Base-by-base conservation (phyloP, 495 filamentous ascomycete genomes). In the Choiromyces venosus region DNA sequence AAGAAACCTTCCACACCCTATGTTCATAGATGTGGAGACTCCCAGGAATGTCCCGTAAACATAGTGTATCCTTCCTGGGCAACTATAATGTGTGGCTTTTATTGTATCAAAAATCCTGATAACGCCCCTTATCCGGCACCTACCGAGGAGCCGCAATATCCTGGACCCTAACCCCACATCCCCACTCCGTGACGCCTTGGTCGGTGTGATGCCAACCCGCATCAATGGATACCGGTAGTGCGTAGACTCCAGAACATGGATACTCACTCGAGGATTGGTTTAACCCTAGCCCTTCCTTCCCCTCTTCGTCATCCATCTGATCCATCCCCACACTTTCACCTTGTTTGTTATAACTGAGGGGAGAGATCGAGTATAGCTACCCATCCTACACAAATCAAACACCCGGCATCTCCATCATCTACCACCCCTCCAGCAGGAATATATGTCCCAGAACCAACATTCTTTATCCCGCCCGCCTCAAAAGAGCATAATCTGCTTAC, bases 371-470 rank as follows among this genome's bases (percentile, higher is more conserved):
- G n/a, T n/a, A n/a, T n/a, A n/a, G n/a, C n/a, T n/a, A n/a, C n/a
- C n/a, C n/a, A n/a, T n/a, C n/a, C n/a, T n/a, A n/a, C n/a, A n/a
- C n/a, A n/a, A n/a, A 1, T 12, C 64, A 40, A 66, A n/a, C 65
- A 75, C 39, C 25, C 71, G 76, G 25, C 72, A 8, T 29, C 68
- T 37, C 68, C 77, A 9, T 61, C 68, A 33, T n/a, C n/a, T n/a
- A n/a, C n/a, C n/a, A 72, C 77, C 25, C 84, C 83, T 39, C 79
- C 82, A 16, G 78, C 83, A 12, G 84, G 84, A 42, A 82, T 85
- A 74, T 85, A 82, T 70, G 84, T 85, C 68, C 85, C 84, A 33
- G 82, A 85, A 42, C 85, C 86, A 25, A 87, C 86, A 35, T 87
- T 87, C 82, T 87, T 87, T 80, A 82, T 83, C 69, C 73, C 82